Base-by-base conservation (phyloP, 805 yeast genomes). In the Debaryomyces hansenii region DNA sequence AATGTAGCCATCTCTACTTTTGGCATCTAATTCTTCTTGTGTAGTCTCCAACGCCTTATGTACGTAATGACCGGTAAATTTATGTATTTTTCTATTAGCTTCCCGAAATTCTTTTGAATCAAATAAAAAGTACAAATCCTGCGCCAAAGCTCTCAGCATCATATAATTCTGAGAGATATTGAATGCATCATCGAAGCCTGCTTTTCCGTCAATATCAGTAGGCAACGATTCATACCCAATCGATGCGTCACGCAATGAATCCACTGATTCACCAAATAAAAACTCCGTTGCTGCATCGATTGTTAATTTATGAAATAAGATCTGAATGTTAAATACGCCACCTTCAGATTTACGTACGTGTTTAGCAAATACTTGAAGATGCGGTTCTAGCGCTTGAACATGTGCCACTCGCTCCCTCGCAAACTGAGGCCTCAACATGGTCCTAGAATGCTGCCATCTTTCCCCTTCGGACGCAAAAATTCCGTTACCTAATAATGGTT, bases 1-100 rank as follows among this genome's bases (percentile, higher is more conserved):
- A 9, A 75, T 69, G 51, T 74, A 77, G 20, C 73, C 67, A 27
- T 64, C 75, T 38, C 54, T 58, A 18, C 67, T 63, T 49, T 43
- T 51, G 52, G 56, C 55, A 34, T 58, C 69, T 33, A 65, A 58
- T 43, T 65, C 71, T 49, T 59, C 60, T 20, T 51, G 64, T n/a
- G 59, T 48, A n/a, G 64, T 55, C 7, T 50, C 52, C 40, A 76
- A 59, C 5, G 75, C 79, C 44, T 55, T 55, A 33, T 64, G 47
- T 20, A 74, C 79, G 48, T 68, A 75, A 47, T 54, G 62, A 50
- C 73, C 67, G 20, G 72, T 45, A 42, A n/a, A 63, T 12, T 53
- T 52, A 45, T 66, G 70, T 24, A 71, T 72, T 18, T 53, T 57
- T 24, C 56, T 54, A 49, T 62, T 63, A 20, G 66, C 56, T 16